Evolutionary conservation across 495 filamentous ascomycete genomes (phyloP), one percentile per base, ranked within the genome.

Genomic region (Aspergillus wentii): DNA sequence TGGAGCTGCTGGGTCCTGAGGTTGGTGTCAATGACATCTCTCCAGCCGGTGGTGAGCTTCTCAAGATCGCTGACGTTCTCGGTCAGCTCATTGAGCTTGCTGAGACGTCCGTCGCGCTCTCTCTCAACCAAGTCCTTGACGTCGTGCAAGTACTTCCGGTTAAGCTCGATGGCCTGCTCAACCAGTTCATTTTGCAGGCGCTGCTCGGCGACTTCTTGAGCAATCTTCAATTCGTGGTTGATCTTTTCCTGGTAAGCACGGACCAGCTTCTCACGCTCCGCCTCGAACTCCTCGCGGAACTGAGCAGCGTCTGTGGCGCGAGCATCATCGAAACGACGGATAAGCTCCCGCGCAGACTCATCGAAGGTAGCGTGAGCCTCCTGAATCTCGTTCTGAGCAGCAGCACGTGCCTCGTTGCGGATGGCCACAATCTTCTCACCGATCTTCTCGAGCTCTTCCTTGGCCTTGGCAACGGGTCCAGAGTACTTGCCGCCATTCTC

Each of bases 1-100:
- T 92, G 85, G 11, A 96, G 79, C 58, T 96, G 86, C 64, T 98
- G 92, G 4, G 94, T 96, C 62, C 83, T 83, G 38, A 97, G 78
- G 64, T 89, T 95, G 33, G 74, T 69, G 54, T 95, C 87, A 17
- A 98, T 80, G 16, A 97, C 85, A 5, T 80, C 74, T 58, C 85
- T 87, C 86, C 86, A 95, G 43, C 83, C 80, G 8, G 77, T 71
- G 8, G 87, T 92, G 25, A 97, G 77, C 49, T 80, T 76, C 65
- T 95, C 88, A 2, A 98, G 79, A 42, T 92, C 84, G 16, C 66
- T 68, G 30, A 98, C 82, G 23, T 78, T 78, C 17, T 72, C 57
- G n/a, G 79, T 78, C 32, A 98, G 78, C 49, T 92, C 85, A 31
- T 76, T 70, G 30, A 98, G 77, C 63, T 85, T 88, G 62, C 86